Percentiles rank a stretch among this genome's conserved stretches.
Evolutionary conservation across 352 stramenopile genomes (phyloP).

Genomic region (Globisporangium echinulatum): DNA sequence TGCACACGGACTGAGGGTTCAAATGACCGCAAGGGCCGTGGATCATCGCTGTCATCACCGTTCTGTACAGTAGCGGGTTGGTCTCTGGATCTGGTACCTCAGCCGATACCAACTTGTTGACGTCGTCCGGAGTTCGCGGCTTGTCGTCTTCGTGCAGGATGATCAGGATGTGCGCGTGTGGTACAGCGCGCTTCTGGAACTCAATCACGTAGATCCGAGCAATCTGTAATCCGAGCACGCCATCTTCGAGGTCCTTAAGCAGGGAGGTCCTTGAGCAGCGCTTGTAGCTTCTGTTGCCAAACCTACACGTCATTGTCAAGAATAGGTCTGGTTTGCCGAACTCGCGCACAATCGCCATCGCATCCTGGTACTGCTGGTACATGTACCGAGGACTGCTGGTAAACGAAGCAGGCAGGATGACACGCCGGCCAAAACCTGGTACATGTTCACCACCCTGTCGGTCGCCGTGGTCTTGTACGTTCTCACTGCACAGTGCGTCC

Average conservation of each 20-base stretch:
- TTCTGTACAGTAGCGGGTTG: not conserved
- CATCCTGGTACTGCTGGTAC: not conserved
- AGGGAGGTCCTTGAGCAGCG: slow-evolving; percentile 20
- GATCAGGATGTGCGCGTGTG: slow-evolving; percentile 39
- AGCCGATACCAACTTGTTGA: not conserved
- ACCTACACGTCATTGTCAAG: not conserved
- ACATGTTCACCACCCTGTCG: not conserved
- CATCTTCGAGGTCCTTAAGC: slow-evolving; percentile 21
- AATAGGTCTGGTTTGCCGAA: not conserved
- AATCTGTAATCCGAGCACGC: slow-evolving; percentile 11
- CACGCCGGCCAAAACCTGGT: not conserved
- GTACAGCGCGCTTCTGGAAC: slow-evolving; percentile 42
- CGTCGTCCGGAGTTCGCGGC: not conserved
- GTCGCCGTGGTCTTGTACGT: not conserved
- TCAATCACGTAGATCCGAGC: slow-evolving; percentile 31
- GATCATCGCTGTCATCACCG: not conserved
- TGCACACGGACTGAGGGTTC: not conserved
- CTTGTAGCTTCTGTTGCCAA: slow-evolving; percentile 16
- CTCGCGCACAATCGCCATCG: not conserved
- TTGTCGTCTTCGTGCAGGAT: slow-evolving; percentile 31
- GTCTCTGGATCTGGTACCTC: not conserved
- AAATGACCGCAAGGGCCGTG: not conserved
- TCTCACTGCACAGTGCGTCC: too few relatives aligned
- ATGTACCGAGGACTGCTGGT: not conserved
- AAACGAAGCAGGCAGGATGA: not conserved